phyloP scores from a whole-genome alignment of 768 basidiomycete species.

The Dioszegia hungarica region DNA sequence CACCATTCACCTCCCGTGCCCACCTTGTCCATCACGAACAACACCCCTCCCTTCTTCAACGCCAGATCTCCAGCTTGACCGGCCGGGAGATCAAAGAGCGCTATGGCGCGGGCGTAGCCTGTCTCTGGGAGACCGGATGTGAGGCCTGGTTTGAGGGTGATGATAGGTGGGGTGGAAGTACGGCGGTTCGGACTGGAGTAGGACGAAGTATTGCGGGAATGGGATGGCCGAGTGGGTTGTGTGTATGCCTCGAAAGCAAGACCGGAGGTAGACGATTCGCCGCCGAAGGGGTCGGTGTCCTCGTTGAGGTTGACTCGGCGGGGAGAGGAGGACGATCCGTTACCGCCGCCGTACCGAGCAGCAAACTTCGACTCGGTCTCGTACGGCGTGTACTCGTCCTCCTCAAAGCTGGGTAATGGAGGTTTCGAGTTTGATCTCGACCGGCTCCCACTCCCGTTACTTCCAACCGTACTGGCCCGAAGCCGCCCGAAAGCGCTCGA shows the following conservation, averaged over 20 bases:
- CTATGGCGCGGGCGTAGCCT: slow-evolving; percentile 56
- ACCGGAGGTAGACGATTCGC: slow-evolving; percentile 3
- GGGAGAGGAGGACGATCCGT: background rate
- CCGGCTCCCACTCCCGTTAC: slow-evolving; percentile 9
- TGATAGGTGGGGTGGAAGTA: slow-evolving; percentile 12
- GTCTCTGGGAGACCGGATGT: slow-evolving; percentile 42
- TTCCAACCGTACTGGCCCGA: background rate
- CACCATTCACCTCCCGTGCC: slow-evolving; percentile 41
- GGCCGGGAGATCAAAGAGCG: slow-evolving; percentile 69
- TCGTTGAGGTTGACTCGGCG: background rate
- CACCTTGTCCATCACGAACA: slow-evolving; percentile 70
- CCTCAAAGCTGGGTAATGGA: slow-evolving; percentile 16
- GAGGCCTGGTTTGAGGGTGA: slow-evolving; percentile 13
- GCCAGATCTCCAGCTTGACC: slow-evolving; percentile 72
- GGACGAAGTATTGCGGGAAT: background rate
- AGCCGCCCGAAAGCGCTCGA: slow-evolving; percentile 19
- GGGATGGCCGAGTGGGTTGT: background rate
- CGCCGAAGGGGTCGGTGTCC: slow-evolving; percentile 1
- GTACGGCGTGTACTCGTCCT: slow-evolving; percentile 29
- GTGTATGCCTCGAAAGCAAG: slow-evolving; percentile 9
- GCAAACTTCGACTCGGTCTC: slow-evolving; percentile 28
- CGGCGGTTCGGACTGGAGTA: background rate
- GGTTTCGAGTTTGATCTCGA: slow-evolving; percentile 22
- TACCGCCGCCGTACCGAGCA: background rate
- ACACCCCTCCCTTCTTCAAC: slow-evolving; percentile 59